Evolutionary conservation across 805 yeast genomes (phyloP).

Genomic region (Teunomyces barrocoloradensis): DNA sequence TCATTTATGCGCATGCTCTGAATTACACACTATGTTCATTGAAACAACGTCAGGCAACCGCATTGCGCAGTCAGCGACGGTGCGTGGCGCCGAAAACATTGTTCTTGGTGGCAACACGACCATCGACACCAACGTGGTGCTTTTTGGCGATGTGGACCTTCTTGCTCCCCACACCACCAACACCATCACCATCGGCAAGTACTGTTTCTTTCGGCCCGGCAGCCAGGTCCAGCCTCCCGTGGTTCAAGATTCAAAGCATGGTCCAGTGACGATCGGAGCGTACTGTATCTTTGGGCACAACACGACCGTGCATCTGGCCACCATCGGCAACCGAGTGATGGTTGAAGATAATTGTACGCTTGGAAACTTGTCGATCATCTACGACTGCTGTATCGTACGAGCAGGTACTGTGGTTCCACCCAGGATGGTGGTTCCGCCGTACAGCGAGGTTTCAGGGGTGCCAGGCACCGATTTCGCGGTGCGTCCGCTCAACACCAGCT

Average conservation of each 20-base stretch:
- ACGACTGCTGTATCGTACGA: slow-evolving; percentile 52
- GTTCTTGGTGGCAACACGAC: slow-evolving; percentile 48
- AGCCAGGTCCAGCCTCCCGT: slow-evolving; percentile 31
- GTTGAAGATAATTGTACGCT: slow-evolving; percentile 43
- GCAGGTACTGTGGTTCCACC: slow-evolving; percentile 42
- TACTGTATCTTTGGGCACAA: slow-evolving; percentile 42
- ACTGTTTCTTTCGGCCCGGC: slow-evolving; percentile 35
- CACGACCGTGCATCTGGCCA: slow-evolving; percentile 31
- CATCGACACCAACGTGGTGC: slow-evolving; percentile 32
- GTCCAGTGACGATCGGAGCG: slow-evolving; percentile 44
- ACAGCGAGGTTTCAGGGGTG: slow-evolving; percentile 41
- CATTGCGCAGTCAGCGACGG: slow-evolving; percentile 43
- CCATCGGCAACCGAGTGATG: slow-evolving; percentile 49
- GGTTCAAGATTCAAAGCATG: slow-evolving; percentile 12
- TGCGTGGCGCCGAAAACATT: slow-evolving; percentile 43
- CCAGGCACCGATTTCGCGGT: slow-evolving; percentile 34
- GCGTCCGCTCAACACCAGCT: slow-evolving; percentile 26
- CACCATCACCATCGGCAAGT: slow-evolving; percentile 45
- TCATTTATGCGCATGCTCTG: no score
- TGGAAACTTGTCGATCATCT: slow-evolving; percentile 36
- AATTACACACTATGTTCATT: slow-evolving; percentile 28
- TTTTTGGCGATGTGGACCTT: slow-evolving; percentile 32
- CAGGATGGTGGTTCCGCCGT: slow-evolving; percentile 50
- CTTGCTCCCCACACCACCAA: slow-evolving; percentile 11
- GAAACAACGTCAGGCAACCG: slow-evolving; percentile 54